Base-by-base conservation (phyloP, 371 early-diverging fungal genomes). In the Mucor lusitanicus region DNA sequence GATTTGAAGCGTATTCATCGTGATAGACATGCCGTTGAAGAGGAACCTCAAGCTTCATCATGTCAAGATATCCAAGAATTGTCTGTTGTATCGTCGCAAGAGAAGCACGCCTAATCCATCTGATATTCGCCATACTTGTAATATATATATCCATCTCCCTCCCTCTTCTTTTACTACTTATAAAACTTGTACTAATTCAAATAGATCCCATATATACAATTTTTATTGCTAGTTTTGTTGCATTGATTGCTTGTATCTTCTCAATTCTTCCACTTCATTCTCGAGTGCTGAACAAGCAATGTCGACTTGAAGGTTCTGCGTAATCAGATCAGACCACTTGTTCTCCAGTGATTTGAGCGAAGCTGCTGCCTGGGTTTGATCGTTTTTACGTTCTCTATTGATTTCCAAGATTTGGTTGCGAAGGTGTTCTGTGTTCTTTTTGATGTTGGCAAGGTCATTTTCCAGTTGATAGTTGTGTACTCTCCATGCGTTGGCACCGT, bases 401-500 rank as follows among this genome's bases (percentile, higher is more conserved):
- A 92, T 76, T 15, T 88, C 87, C 42, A 79, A 65, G 8, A 89
- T 82, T 40, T 87, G 73, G 23, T 74, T 66, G 59, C 80, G 75
- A 21, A 79, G 70, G 3, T 74, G 75, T 12, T 89, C 90, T 12
- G 86, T 79, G 19, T 82, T 76, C 42, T 72, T 72, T 66, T 85
- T 74, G 30, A 90, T 57, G 25, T 73, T 60, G 21, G 79, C 73
- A 3, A 87, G 70, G 32, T 79, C 62, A 3, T 75, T 72, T 66
- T 95, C 93, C 67, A 94, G 71, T 67, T 94, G 93, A 71, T 85
- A 92, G 69, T 94, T 94, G 67, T 92, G 88, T 23, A 93, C 71
- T 72, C 87, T 88, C 95, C 96, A 96, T 1, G 91, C 89, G 68
- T 94, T 94, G 27, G 89, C 80, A 21, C 95, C 95, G 79, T 90